Evolutionary conservation across 2,329 filamentous ascomycete species (phyloP), one percentile per base, ranked within the genome.

Genomic region (Rhexocercosporidium sp.): DNA sequence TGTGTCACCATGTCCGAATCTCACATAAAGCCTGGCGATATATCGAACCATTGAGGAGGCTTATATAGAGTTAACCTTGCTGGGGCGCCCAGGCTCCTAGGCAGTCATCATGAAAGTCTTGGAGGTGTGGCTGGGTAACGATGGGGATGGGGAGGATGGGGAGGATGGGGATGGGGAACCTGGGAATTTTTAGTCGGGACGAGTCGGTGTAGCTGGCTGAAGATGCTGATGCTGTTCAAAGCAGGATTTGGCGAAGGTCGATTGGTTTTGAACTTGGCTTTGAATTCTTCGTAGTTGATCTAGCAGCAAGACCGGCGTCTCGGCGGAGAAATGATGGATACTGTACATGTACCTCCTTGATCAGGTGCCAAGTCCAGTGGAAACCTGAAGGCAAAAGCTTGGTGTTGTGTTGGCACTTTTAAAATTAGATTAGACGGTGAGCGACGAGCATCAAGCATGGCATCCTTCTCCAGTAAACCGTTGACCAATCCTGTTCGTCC

Each of bases 1-100:
- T 56, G 31, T 56, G 53, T 56, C 53, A 56, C 53, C 37, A 56
- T 34, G 14, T 20, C 53, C 18, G 18, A 56, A 56, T 37, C 53
- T 37, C 31, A 37, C 53, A 56, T 56, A 37, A 56, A 56, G 53
- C 53, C n/a, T n/a, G n/a, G n/a, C n/a, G n/a, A n/a, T n/a, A n/a
- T n/a, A n/a, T 56, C 29, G 53, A 56, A 31, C 53, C 53, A 56
- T 20, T 37, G 31, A 16, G 53, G 53, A 56, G 29, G 53, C 53
- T 39, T 37, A 56, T 37, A 56, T 56, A 56, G 31, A 56, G 31
- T 37, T 56, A 25, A 37, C 29, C 53, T 34, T 56, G 53, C 29
- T 56, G 9, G 53, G 29, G 53, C 20, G 53, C 53, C 29, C 53
- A 56, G 29, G 16, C 18, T 31, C 8, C 29, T 56, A 34, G 53